phyloP scores from a whole-genome alignment of 163 green algal species.

The Prototheca wickerhamii region DNA sequence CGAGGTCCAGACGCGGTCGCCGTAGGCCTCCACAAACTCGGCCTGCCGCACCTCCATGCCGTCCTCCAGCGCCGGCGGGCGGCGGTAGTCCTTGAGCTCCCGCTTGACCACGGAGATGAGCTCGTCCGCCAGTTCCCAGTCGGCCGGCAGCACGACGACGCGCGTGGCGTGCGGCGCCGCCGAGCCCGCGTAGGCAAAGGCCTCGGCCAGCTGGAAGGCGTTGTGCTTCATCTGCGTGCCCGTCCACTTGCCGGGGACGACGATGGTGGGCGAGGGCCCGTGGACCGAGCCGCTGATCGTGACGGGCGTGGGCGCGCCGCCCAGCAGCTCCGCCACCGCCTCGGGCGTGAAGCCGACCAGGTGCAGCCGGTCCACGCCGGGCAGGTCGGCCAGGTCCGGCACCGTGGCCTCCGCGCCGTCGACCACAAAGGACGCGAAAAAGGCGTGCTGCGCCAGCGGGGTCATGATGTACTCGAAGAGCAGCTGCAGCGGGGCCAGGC shows the following conservation, averaged over 20 bases:
- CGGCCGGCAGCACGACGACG: conserved; percentile 10
- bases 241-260: conserved; percentile 17
- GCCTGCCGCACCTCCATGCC: conserved; percentile 10
- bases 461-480: conserved; percentile 25
- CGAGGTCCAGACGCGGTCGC: not conserved
- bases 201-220: conserved; percentile 11
- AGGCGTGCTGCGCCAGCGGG: conserved; percentile 12
- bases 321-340: no score
- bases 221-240: conserved; percentile 10
- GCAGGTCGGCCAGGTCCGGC: conserved; percentile 18
- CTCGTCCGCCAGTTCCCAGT: conserved; percentile 9
- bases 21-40: conserved; percentile 11
- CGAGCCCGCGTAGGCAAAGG: not conserved
- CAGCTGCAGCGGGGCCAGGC: conserved; percentile 8
- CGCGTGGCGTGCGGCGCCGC: conserved; percentile 7
- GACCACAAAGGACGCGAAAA: conserved; percentile 2
- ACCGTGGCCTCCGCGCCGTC: conserved; percentile 4
- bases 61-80: conserved; percentile 8
- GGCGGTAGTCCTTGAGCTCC: conserved; percentile 10
- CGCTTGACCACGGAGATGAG: conserved; percentile 10
- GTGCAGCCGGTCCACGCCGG: conserved; percentile 18
- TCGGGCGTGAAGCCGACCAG: conserved; percentile 20
- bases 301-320: not conserved
- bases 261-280: conserved; percentile 19
- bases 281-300: not conserved